Percentiles rank a stretch among this genome's conserved stretches.
phyloP scores from a whole-genome alignment of 257 asterid genomes.

The Cynanchum wilfordii region DNA sequence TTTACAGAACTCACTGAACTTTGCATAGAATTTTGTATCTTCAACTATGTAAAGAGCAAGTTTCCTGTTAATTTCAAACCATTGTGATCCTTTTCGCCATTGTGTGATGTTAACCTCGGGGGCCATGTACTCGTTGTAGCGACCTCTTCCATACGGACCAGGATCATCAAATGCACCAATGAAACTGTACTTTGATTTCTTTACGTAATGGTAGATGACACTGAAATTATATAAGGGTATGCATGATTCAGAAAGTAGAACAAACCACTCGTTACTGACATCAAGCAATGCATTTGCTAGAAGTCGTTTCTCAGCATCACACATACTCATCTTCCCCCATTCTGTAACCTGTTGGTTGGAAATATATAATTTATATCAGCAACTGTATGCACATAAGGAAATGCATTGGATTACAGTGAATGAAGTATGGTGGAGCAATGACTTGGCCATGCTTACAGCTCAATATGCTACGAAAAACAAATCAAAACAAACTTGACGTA shows the following conservation, averaged over 20 bases:
- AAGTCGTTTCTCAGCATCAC: conserved; percentile 54
- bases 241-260: conserved; percentile 49
- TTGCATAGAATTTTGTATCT: conserved; percentile 36
- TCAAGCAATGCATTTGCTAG: conserved; percentile 49
- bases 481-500: background rate
- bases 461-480: no score
- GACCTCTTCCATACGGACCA: conserved; percentile 64
- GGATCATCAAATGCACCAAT: conserved; percentile 51
- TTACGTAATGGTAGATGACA: conserved; percentile 30
- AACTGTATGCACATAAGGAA: background rate
- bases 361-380: conserved; percentile 13
- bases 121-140: conserved; percentile 46
- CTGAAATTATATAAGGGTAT: conserved; percentile 46
- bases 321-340: conserved; percentile 50
- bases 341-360: conserved; percentile 25
- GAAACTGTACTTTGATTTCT: conserved; percentile 39
- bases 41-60: conserved; percentile 37
- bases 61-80: conserved; percentile 44
- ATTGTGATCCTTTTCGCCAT: conserved; percentile 51
- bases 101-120: conserved; percentile 45
- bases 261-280: conserved; percentile 41
- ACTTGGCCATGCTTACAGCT: background rate
- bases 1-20: conserved; percentile 31
- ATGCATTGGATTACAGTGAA: background rate
- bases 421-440: background rate